These are phyloP conservation scores for Penicillium sp. DNA, from an alignment of 2,329 filamentous ascomycete genomes.

Conservation along the genomic window DNA sequence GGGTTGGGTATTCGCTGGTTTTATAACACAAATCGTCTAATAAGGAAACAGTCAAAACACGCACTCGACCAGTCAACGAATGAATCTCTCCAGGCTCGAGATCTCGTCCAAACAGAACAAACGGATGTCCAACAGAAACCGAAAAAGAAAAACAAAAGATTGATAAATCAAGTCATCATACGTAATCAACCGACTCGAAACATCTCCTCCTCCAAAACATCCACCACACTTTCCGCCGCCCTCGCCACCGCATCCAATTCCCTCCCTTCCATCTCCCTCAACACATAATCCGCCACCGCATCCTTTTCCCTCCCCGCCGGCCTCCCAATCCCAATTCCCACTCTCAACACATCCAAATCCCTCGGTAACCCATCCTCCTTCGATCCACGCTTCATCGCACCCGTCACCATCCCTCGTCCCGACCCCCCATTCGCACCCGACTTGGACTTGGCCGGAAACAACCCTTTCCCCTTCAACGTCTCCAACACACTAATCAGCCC, in stretches of 20 bases:
- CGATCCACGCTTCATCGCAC: not conserved
- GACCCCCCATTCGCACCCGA: not conserved
- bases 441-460: conserved; percentile 16
- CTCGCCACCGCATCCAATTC: conserved; percentile 50
- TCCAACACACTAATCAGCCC: conserved; percentile 63
- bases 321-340: conserved; percentile 83
- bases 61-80: no score
- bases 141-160: no score
- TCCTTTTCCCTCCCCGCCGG: conserved; percentile 61
- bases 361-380: conserved; percentile 2
- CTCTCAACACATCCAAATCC: conserved; percentile 47
- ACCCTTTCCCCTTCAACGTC: conserved; percentile 43
- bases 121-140: no score
- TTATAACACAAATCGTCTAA: no score
- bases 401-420: conserved; percentile 25
- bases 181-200: conserved; percentile 14
- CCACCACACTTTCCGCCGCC: conserved; percentile 45
- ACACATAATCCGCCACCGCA: conserved; percentile 70
- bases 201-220: conserved; percentile 48
- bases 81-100: no score
- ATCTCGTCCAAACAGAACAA: no score
- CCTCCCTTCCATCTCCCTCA: conserved; percentile 56
- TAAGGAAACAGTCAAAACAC: no score
- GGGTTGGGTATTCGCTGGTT: no score
- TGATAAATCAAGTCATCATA: not conserved